Evolutionary conservation across 1,284 basidiomycete species (phyloP), one percentile per base, ranked within the genome.

Genomic region (Rhodotorula sp.): DNA sequence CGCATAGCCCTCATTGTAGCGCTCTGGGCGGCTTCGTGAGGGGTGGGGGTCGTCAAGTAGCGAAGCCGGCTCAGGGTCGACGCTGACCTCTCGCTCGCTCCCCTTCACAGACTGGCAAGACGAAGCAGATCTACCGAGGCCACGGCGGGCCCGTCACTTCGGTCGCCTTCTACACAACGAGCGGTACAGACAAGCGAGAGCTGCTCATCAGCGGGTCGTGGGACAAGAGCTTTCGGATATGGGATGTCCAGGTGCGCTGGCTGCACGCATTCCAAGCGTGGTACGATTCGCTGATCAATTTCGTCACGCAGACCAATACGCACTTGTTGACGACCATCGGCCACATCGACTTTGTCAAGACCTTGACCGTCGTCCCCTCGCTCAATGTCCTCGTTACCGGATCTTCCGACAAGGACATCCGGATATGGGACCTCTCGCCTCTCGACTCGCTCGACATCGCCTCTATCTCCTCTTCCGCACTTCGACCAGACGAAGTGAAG

Each of bases 201-300:
- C 70, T 80, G 11, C 80, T 96, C 48, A 84, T 94, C 70, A 91
- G 90, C 53, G 91, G 90, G 28, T 92, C 92, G 53, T 96, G 93
- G 93, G 93, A 96, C 79, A 88, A 89, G 89, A 88, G 87, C 0
- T 89, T 95, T 78, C 88, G 87, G 77, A 72, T 92, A 3, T 96
- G 92, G 93, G 84, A 93, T 76, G 85, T 85, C 6, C 78, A 86
- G 75, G 92, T 91, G 75, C 62, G 86, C 76, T 20, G 0, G 11
- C 13, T 31, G 13, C n/a, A n/a, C n/a, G n/a, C n/a, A n/a, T n/a
- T n/a, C n/a, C n/a, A n/a, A n/a, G 18, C 28, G 18, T 30, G 22
- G 20, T 20, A 26, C 59, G 50, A 24, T 13, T 30, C 20, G 4
- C 18, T 16, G 24, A 31, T 4, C 34, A 10, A 0, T 9, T 20